phyloP scores from a whole-genome alignment of 1,139 yeast genomes.

The Meyerozyma athensensis region DNA sequence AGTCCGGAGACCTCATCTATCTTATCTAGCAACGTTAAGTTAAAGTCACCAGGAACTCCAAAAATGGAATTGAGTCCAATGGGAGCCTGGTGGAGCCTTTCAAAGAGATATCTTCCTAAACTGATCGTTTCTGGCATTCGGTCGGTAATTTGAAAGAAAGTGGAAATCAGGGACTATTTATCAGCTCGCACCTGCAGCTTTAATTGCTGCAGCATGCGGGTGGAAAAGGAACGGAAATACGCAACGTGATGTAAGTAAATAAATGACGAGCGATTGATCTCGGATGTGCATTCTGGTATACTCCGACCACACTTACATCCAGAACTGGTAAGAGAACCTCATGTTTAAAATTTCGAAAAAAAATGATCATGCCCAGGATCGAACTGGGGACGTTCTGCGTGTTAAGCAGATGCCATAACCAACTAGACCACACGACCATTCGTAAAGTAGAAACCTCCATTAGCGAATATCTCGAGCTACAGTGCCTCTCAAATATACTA shows the following conservation, averaged over 20 bases:
- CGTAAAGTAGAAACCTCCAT: neutral
- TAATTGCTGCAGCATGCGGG: neutral
- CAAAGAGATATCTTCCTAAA: slow-evolving; percentile 60
- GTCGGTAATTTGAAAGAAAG: neutral
- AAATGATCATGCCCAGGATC: slow-evolving; percentile 98
- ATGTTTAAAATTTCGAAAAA: slow-evolving; percentile 16
- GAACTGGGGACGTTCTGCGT: slow-evolving; percentile 99
- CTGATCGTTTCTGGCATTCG: slow-evolving; percentile 22
- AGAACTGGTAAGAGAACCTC: too few species aligned
- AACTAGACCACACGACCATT: slow-evolving; percentile 74
- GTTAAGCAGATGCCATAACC: slow-evolving; percentile 99
- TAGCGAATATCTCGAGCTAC: neutral
- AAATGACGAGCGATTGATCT: too few species aligned
- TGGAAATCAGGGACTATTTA: neutral
- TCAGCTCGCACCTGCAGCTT: neutral
- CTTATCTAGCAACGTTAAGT: slow-evolving; percentile 61
- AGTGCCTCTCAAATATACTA: neutral
- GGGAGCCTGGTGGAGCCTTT: slow-evolving; percentile 48
- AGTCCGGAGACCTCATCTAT: slow-evolving; percentile 55
- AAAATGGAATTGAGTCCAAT: slow-evolving; percentile 61
- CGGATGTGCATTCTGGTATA: too few species aligned
- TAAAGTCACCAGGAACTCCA: slow-evolving; percentile 82
- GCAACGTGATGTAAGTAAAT: neutral
- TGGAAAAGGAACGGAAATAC: neutral
- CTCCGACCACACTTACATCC: too few species aligned